Conservation (phyloP, 352 stramenopile genomes). For the Globisporangium cylindrosporum region DNA sequence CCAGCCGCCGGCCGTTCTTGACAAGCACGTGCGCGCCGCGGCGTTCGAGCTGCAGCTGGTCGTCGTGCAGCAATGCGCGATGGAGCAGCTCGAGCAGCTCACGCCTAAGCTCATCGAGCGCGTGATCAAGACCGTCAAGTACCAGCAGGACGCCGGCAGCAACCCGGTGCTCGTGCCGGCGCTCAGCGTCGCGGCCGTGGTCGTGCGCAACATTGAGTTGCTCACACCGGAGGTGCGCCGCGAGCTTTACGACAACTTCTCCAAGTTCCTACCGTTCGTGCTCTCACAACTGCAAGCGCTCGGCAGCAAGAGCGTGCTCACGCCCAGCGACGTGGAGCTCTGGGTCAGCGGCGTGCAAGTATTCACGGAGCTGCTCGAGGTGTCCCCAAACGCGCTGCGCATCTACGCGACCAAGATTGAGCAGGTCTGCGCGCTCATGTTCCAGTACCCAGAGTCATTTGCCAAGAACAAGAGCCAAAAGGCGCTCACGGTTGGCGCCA, state of each 20-base stretch:
- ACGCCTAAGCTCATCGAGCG: conserved; percentile 58
- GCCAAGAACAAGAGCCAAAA: conserved; percentile 1
- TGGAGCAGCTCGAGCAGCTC: conserved; percentile 57
- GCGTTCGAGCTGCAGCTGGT: conserved; percentile 63
- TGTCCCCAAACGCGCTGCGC: conserved; percentile 52
- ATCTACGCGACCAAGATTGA: conserved; percentile 68
- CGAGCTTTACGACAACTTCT: conserved; percentile 54
- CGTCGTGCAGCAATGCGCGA: conserved; percentile 51
- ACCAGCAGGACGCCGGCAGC: conserved; percentile 29
- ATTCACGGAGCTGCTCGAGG: conserved; percentile 43
- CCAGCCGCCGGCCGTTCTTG: conserved; percentile 25
- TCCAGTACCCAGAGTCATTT: conserved; percentile 34
- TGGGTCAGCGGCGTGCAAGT: conserved; percentile 39
- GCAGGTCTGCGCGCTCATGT: conserved; percentile 32
- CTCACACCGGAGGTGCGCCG: conserved; percentile 56
- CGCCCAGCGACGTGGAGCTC: conserved; percentile 22
- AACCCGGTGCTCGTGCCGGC: conserved; percentile 31
- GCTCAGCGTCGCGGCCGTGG: conserved; percentile 40
- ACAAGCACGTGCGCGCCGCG: conserved; percentile 32
- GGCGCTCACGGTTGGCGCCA: conserved; percentile 22
- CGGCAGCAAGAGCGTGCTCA: conserved; percentile 25
- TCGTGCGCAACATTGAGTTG: conserved; percentile 49
- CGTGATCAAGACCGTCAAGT: conserved; percentile 68
- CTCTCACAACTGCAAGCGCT: conserved; percentile 40
- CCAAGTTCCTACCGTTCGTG: conserved; percentile 58